phyloP scores from a whole-genome alignment of 306 rosid species.

The Cajanus cajan region DNA sequence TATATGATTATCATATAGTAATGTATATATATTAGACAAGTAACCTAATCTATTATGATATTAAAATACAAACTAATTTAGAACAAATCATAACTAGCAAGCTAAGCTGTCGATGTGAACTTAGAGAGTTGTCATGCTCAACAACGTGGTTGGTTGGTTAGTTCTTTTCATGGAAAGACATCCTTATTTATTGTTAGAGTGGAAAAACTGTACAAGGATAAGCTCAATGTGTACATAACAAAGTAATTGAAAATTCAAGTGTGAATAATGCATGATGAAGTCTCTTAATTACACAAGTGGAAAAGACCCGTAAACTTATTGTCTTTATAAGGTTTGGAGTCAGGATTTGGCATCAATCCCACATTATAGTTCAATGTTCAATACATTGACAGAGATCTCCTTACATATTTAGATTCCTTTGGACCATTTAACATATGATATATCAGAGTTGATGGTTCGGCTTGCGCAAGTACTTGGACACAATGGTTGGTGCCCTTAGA shows the following conservation, averaged over 20 bases:
- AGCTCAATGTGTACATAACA: constrained; percentile 17
- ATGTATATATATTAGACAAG: neutral
- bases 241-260: constrained; percentile 6
- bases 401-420: neutral
- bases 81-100: constrained; percentile 19
- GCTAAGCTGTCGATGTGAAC: constrained; percentile 37
- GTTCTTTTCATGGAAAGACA: constrained; percentile 25
- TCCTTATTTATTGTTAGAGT: constrained; percentile 29
- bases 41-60: neutral
- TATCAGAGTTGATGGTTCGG: neutral
- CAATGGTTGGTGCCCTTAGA: constrained; percentile 14
- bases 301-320: neutral
- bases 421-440: neutral
- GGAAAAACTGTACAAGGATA: constrained; percentile 9
- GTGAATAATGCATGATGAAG: neutral
- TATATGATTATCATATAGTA: neutral
- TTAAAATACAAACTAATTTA: neutral
- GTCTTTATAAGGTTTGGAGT: neutral
- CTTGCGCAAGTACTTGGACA: neutral
- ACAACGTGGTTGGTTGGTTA: constrained; percentile 31
- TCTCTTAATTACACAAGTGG: neutral
- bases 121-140: constrained; percentile 32
- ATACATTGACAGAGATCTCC: neutral
- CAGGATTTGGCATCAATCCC: neutral
- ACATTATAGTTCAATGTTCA: neutral